Percentiles rank a stretch among this genome's conserved stretches.
Evolutionary conservation across 306 rosid species (phyloP).

Genomic region (Casuarina glauca): DNA sequence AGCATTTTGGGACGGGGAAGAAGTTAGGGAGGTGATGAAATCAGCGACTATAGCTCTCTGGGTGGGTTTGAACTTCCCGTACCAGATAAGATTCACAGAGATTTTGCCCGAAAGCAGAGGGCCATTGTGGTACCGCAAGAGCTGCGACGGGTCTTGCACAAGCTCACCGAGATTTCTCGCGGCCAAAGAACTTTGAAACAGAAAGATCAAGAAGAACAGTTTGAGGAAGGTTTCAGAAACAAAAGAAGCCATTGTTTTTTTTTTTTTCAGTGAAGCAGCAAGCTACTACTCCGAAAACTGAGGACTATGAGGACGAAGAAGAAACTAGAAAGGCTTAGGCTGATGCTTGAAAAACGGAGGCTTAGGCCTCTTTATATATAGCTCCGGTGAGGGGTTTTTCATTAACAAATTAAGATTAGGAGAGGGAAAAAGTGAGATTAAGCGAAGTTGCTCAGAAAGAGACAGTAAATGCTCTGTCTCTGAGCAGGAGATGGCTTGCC

Average conservation of each 20-base stretch:
- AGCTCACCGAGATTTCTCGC: conserved; percentile 47
- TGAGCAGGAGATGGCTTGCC: conserved; percentile 38
- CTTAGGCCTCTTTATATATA: conserved; percentile 32
- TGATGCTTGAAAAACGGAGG: neutral
- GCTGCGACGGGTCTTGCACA: conserved; percentile 57
- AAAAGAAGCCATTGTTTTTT: conserved; percentile 30
- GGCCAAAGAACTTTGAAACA: conserved; percentile 48
- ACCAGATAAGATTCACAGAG: conserved; percentile 73
- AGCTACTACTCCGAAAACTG: neutral
- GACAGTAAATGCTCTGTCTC: conserved; percentile 20
- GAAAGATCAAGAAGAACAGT: conserved; percentile 25
- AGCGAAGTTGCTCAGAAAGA: conserved; percentile 36
- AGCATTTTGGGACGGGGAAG: conserved; percentile 9
- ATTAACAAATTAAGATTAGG: neutral
- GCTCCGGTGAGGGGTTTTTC: conserved; percentile 6
- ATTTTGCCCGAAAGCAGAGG: conserved; percentile 80
- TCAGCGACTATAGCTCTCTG: conserved; percentile 73
- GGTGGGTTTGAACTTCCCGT: conserved; percentile 73
- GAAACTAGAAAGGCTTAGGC: conserved; percentile 11
- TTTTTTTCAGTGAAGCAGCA: no score
- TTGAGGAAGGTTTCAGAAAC: neutral
- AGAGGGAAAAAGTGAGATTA: conserved; percentile 1
- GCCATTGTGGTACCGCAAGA: conserved; percentile 80
- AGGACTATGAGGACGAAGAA: neutral
- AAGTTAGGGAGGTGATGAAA: conserved; percentile 59